Conservation (phyloP, 2,329 filamentous ascomycete species). For the Colletotrichum orbiculare region DNA sequence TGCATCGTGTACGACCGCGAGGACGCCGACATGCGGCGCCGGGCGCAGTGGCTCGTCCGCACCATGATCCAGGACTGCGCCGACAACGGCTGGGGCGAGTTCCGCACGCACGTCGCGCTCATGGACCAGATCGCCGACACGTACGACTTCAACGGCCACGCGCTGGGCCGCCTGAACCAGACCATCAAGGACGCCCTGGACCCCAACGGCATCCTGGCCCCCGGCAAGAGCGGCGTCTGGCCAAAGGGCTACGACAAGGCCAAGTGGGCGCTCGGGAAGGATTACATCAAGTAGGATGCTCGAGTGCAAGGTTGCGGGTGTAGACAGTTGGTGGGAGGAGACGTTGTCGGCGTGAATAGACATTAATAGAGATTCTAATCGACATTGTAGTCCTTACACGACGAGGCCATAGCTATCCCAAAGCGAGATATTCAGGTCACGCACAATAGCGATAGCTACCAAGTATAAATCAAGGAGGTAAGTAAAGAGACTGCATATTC, state of each 20-base stretch:
- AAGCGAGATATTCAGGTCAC: no score
- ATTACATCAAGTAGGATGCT: slow-evolving; percentile 25
- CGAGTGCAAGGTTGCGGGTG: no score
- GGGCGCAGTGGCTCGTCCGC: slow-evolving; percentile 44
- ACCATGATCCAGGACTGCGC: slow-evolving; percentile 55
- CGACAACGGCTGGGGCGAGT: slow-evolving; percentile 55
- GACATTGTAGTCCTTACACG: background rate
- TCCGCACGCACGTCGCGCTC: slow-evolving; percentile 57
- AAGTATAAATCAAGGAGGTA: no score
- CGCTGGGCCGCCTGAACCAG: slow-evolving; percentile 56
- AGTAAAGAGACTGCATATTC: no score
- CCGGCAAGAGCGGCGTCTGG: slow-evolving; percentile 51
- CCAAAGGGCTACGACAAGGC: slow-evolving; percentile 40
- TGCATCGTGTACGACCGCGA: slow-evolving; percentile 63
- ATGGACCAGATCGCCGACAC: slow-evolving; percentile 60
- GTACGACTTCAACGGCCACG: slow-evolving; percentile 56
- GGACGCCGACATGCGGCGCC: slow-evolving; percentile 49
- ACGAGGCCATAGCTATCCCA: no score
- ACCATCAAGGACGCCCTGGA: slow-evolving; percentile 57
- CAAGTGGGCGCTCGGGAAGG: slow-evolving; percentile 22
- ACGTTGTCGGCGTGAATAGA: background rate
- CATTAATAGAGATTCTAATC: background rate
- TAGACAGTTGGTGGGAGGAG: background rate
- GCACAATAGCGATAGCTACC: no score
- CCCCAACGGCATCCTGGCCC: slow-evolving; percentile 51